A percentile compares a stretch with the other conserved stretches of the same genome.
These are phyloP conservation scores for Wickerhamiella azyma DNA, from an alignment of 805 yeast species.

Conservation along the genomic window DNA sequence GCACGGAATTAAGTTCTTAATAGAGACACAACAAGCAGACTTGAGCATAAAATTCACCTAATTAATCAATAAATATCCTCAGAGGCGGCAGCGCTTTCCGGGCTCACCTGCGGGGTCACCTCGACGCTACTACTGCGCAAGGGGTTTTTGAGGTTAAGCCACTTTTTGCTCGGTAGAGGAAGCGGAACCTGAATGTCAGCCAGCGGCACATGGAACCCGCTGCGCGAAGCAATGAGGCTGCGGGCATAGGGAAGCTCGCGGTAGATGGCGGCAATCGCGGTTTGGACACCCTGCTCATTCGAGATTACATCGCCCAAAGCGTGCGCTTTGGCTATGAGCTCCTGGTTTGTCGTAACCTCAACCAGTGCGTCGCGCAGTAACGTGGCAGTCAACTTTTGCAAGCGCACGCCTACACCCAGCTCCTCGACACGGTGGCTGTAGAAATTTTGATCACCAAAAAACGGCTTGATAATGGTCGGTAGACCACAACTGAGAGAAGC, in stretches of 20 bases:
- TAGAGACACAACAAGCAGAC: too few species aligned
- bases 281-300: conserved; percentile 65
- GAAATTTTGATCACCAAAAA: conserved; percentile 92
- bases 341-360: conserved; percentile 50
- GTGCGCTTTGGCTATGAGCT: conserved; percentile 55
- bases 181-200: not conserved
- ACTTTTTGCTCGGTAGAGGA: not conserved
- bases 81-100: not conserved
- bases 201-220: not conserved
- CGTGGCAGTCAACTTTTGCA: conserved; percentile 53
- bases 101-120: not conserved
- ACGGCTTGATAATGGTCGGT: conserved; percentile 86
- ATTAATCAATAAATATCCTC: not conserved
- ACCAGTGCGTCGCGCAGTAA: conserved; percentile 54
- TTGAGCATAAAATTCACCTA: too few species aligned
- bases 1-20: too few species aligned
- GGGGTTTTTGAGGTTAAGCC: not conserved
- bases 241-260: conserved; percentile 61
- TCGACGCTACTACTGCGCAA: not conserved
- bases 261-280: conserved; percentile 69
- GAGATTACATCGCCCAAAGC: conserved; percentile 48
- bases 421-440: conserved; percentile 82
- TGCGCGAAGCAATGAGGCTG: conserved; percentile 1
- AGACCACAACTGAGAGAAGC: conserved; percentile 75
- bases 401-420: conserved; percentile 65